Evolutionary conservation across 2,329 filamentous ascomycete genomes (phyloP).

Genomic region (Paracoccidioides lutzii): DNA sequence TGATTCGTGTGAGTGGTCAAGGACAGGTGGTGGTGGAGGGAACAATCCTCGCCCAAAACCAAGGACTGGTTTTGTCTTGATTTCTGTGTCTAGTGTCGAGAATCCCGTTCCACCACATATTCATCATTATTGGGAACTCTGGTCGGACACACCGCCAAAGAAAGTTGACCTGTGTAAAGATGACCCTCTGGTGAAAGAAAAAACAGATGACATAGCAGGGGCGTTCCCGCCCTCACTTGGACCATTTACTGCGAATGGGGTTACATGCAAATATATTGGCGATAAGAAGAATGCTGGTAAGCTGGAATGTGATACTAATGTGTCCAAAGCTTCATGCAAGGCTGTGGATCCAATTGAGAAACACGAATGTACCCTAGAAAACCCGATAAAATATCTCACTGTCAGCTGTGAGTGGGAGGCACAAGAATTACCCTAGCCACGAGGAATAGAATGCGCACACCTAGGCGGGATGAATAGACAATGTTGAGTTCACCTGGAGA

Average conservation of each 20-base stretch:
- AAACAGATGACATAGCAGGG: neutral
- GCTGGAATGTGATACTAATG: neutral
- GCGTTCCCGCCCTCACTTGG: neutral
- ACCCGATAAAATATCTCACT: neutral
- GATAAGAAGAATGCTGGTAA: neutral
- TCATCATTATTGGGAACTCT: neutral
- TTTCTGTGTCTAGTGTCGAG: neutral
- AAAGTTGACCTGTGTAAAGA: neutral
- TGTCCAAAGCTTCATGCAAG: neutral
- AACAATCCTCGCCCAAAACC: neutral
- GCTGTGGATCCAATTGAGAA: neutral
- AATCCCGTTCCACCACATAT: neutral
- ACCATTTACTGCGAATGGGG: neutral
- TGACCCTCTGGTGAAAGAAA: neutral
- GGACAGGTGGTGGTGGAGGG: neutral
- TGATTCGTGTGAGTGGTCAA: slow-evolving; percentile 1
- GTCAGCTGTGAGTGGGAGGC: neutral
- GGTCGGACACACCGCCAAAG: neutral
- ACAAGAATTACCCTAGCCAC: neutral
- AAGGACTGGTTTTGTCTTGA: neutral
- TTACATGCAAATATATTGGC: neutral
- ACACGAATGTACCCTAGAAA: neutral
- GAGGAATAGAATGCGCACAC: too few relatives aligned
- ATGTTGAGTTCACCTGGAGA: too few relatives aligned
- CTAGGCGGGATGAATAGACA: too few relatives aligned